Evolutionary conservation across 768 basidiomycete genomes (phyloP).

Genomic region (Leccinellum luteum): DNA sequence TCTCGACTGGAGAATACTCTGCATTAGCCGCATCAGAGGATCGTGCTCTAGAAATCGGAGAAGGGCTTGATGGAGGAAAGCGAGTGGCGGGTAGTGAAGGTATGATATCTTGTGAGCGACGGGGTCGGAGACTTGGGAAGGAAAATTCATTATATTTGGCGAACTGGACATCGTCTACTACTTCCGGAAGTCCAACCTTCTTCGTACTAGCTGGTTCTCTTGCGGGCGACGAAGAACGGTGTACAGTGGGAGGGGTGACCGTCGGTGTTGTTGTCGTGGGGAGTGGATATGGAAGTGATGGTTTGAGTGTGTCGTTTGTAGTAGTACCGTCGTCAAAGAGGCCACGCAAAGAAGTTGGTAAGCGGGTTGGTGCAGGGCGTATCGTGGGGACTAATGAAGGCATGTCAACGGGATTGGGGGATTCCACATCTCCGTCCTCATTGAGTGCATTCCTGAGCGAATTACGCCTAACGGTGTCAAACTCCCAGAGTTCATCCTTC

Average conservation of each 20-base stretch:
- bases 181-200: constrained; percentile 31
- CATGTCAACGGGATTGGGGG: constrained; percentile 13
- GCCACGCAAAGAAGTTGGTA: constrained; percentile 76
- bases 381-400: constrained; percentile 42
- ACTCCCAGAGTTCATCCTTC: constrained; percentile 63
- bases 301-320: constrained; percentile 42
- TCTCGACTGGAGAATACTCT: constrained; percentile 14
- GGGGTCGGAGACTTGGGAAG: constrained; percentile 57
- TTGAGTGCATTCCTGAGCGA: constrained; percentile 25
- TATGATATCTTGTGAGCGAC: constrained; percentile 53
- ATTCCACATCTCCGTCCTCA: constrained; percentile 25
- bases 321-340: constrained; percentile 68
- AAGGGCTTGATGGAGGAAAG: constrained; percentile 29
- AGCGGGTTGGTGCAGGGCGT: constrained; percentile 46
- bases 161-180: constrained; percentile 39
- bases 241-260: constrained; percentile 24
- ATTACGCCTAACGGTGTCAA: constrained; percentile 63
- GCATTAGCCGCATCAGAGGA: constrained; percentile 32
- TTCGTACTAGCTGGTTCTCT: constrained; percentile 34
- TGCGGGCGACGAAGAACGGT: constrained; percentile 35
- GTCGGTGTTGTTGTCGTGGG: constrained; percentile 26
- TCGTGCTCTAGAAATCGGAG: constrained; percentile 33
- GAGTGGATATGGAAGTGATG: constrained; percentile 31
- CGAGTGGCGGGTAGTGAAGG: constrained; percentile 26
- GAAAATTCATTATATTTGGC: constrained; percentile 51